phyloP scores from a whole-genome alignment of 306 rosid species.

The Datisca glomerata region DNA sequence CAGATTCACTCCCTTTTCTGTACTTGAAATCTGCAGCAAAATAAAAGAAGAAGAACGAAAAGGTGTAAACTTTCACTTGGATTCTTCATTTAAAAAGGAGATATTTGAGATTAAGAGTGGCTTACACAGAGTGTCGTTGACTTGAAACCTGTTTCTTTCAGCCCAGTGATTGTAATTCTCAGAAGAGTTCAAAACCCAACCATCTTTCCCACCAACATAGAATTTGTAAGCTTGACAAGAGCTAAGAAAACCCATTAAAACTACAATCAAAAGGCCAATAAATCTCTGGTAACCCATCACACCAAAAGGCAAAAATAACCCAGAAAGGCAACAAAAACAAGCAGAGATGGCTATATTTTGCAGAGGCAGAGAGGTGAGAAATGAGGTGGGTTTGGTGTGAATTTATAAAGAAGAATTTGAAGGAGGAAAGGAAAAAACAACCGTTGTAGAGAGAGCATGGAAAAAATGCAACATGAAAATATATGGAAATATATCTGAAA shows the following conservation, averaged over 20 bases:
- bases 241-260: conserved; percentile 10
- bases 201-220: conserved; percentile 53
- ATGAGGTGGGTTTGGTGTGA: not conserved
- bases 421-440: not conserved
- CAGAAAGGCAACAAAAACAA: not conserved
- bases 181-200: conserved; percentile 56
- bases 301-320: not conserved
- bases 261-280: conserved; percentile 8
- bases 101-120: not conserved
- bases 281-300: conserved; percentile 17
- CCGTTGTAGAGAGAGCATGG: conserved; percentile 1
- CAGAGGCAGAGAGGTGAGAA: not conserved
- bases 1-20: conserved; percentile 39
- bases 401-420: not conserved
- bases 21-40: conserved; percentile 52
- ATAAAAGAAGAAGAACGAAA: not conserved
- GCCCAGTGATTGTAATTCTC: conserved; percentile 52
- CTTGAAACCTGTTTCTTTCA: conserved; percentile 40
- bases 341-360: too few relatives aligned
- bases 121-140: conserved; percentile 72
- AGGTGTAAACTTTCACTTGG: not conserved
- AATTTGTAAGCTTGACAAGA: conserved; percentile 20
- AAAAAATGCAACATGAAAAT: too few relatives aligned
- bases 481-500: not conserved
- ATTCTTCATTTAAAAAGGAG: not conserved